Conservation (phyloP, 805 yeast species). For the Kluyveromyces aestuarii region DNA sequence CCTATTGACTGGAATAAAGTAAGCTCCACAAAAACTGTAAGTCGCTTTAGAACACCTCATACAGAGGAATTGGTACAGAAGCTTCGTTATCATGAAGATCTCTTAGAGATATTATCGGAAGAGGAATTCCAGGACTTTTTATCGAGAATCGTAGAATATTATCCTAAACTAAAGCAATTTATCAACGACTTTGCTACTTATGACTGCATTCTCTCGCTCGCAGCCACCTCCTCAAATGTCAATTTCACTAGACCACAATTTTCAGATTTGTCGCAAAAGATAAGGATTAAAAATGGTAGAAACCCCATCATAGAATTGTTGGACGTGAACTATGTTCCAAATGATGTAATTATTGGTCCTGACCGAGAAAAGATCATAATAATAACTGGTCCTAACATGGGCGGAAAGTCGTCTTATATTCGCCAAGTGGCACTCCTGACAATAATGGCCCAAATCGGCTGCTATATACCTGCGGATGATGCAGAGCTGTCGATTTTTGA, state of each 20-base stretch:
- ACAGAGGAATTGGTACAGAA: conserved; percentile 42
- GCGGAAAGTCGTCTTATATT: conserved; percentile 75
- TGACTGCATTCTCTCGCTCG: conserved; percentile 61
- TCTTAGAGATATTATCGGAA: conserved; percentile 25
- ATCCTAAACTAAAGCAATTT: conserved; percentile 33
- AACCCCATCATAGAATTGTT: conserved; percentile 59
- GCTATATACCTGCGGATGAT: conserved; percentile 57
- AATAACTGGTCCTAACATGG: conserved; percentile 85
- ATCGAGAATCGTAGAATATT: conserved; percentile 29
- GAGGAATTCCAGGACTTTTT: conserved; percentile 28
- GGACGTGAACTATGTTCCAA: conserved; percentile 48
- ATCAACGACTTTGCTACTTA: conserved; percentile 42
- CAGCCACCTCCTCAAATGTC: conserved; percentile 46
- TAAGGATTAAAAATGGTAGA: conserved; percentile 48
- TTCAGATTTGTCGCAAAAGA: conserved; percentile 34
- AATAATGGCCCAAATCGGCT: conserved; percentile 71
- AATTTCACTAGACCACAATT: conserved; percentile 44
- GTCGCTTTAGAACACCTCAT: conserved; percentile 64
- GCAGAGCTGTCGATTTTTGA: conserved; percentile 63
- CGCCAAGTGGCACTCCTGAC: conserved; percentile 63
- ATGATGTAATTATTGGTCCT: conserved; percentile 44
- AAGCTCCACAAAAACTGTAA: conserved; percentile 56
- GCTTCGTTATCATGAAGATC: conserved; percentile 53
- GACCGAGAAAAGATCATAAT: conserved; percentile 46
- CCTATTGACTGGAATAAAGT: conserved; percentile 76